Evolutionary conservation across 192 early-diverging fungal species (phyloP).

Genomic region (Coemansia sp.): DNA sequence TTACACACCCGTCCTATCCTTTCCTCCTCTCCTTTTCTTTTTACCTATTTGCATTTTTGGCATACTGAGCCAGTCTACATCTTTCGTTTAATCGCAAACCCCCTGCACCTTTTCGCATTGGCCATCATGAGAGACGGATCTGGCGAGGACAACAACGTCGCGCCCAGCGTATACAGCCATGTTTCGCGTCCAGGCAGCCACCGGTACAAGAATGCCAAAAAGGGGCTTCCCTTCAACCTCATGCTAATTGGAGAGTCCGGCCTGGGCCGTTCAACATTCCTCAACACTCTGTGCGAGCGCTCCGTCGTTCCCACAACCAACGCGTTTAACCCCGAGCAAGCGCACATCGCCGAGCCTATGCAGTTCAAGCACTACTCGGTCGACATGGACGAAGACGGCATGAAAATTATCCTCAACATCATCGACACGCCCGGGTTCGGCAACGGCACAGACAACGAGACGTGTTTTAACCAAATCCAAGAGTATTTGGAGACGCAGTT

Average conservation of each 20-base stretch:
- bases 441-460: slow-evolving; percentile 93
- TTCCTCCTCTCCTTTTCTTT: too few relatives aligned
- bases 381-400: slow-evolving; percentile 97
- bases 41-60: background rate
- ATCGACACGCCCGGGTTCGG: slow-evolving; percentile 99
- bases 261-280: slow-evolving; percentile 97
- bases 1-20: background rate
- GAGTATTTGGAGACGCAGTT: slow-evolving; percentile 92
- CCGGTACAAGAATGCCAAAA: slow-evolving; percentile 92
- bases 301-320: slow-evolving; percentile 68
- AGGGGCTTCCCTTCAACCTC: slow-evolving; percentile 94
- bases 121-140: slow-evolving; percentile 21
- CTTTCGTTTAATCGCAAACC: background rate
- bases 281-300: slow-evolving; percentile 95
- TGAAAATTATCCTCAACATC: slow-evolving; percentile 93
- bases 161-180: slow-evolving; percentile 53
- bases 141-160: slow-evolving; percentile 57
- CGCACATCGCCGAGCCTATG: slow-evolving; percentile 85
- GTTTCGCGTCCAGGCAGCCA: slow-evolving; percentile 56
- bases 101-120: background rate
- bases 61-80: background rate
- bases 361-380: slow-evolving; percentile 85
- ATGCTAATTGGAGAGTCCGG: slow-evolving; percentile 96
- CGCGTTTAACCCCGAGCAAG: slow-evolving; percentile 66
- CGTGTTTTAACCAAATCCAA: slow-evolving; percentile 88